These are phyloP conservation scores for Tetracladium setigerum DNA, from an alignment of 495 filamentous ascomycete genomes.

Conservation along the genomic window DNA sequence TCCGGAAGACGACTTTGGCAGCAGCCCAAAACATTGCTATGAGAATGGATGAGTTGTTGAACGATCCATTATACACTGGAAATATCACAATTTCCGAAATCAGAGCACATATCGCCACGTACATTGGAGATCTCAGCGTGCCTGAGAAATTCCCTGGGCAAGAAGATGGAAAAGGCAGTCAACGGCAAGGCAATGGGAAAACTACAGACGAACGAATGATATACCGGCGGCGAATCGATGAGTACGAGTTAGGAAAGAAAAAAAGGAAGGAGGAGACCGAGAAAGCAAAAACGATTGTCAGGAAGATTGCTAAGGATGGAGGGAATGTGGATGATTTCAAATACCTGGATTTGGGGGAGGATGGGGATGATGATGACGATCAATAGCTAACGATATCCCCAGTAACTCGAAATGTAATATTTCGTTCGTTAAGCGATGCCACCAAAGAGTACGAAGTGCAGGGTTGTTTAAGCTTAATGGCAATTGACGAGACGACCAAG, in stretches of 20 bases:
- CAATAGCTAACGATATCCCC: no score
- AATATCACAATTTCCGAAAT: conserved; percentile 43
- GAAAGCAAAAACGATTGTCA: conserved; percentile 6
- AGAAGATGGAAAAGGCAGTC: neutral
- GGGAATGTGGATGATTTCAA: conserved; percentile 8
- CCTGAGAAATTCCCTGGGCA: conserved; percentile 2
- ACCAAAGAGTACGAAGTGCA: no score
- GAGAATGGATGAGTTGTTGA: conserved; percentile 51
- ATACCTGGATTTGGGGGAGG: neutral
- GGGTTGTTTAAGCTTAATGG: no score
- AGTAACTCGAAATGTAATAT: no score
- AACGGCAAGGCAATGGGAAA: neutral
- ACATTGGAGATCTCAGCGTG: conserved; percentile 49
- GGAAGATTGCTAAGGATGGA: conserved; percentile 7
- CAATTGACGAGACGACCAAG: no score
- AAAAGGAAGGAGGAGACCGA: conserved; percentile 5
- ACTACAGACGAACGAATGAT: conserved; percentile 8
- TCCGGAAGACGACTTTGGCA: conserved; percentile 26
- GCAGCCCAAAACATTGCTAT: conserved; percentile 46
- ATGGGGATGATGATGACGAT: neutral
- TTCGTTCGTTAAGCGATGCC: no score
- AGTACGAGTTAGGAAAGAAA: conserved; percentile 10
- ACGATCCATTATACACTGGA: conserved; percentile 54
- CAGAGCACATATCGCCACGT: conserved; percentile 53
- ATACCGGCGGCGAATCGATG: conserved; percentile 2